These are phyloP conservation scores for Ophiostoma quercus DNA, from an alignment of 2,329 filamentous ascomycete genomes.

Conservation along the genomic window DNA sequence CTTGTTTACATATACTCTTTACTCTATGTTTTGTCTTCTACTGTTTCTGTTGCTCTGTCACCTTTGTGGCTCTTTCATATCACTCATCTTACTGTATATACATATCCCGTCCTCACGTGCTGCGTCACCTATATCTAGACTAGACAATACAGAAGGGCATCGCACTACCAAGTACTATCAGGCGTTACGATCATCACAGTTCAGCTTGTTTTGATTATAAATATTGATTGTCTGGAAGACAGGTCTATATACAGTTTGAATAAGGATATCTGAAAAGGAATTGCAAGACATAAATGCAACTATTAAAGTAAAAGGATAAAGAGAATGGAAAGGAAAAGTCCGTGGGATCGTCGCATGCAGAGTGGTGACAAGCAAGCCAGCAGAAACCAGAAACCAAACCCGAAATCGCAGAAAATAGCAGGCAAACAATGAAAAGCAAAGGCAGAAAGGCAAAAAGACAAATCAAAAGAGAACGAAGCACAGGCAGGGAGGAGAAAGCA, in stretches of 20 bases:
- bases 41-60: not conserved
- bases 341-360: not conserved
- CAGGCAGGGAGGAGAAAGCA: slow-evolving; percentile 6
- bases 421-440: not conserved
- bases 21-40: not conserved
- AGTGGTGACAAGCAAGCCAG: not conserved
- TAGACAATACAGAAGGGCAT: not conserved
- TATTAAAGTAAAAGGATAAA: not conserved
- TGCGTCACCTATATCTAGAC: not conserved
- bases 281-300: not conserved
- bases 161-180: no score
- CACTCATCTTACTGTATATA: not conserved
- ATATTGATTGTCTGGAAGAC: not conserved
- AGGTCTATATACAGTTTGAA: slow-evolving; percentile 9
- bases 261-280: not conserved
- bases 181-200: not conserved
- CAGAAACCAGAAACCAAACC: not conserved
- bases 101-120: not conserved
- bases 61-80: not conserved
- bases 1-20: slow-evolving; percentile 13
- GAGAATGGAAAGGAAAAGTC: not conserved
- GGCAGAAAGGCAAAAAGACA: not conserved
- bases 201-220: not conserved
- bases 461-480: slow-evolving; percentile 8
- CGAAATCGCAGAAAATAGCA: not conserved